Evolutionary conservation across 371 early-diverging fungal species (phyloP), one percentile per base, ranked within the genome.

Genomic region (Thermomucor indicae-seudaticae): DNA sequence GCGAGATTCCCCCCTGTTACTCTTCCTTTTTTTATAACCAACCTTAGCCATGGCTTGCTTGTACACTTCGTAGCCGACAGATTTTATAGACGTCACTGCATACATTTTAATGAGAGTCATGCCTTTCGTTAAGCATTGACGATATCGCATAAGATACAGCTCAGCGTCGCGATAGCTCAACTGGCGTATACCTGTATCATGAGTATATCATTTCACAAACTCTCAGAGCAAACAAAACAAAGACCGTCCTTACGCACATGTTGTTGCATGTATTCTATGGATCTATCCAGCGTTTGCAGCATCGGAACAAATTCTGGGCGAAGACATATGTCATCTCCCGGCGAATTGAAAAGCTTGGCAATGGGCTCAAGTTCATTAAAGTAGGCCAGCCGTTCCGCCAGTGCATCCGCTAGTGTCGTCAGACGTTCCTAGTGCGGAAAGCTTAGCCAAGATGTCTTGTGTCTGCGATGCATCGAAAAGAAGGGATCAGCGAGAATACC

Each of bases 91-190:
- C 16, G 72, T 77, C 17, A 89, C 83, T 27, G 88, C 82, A 51
- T 93, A 81, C 80, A 94, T 86, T 55, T 93, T 93, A 60, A 96
- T 88, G 12, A 93, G 65, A 6, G 93, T 85, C 67, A 95, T 83
- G 4, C 89, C 92, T 29, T 89, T 83, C 17, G 93, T 91, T 78
- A 93, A 83, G 62, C 93, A 93, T 59, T 92, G 93, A 20, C 89
- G 77, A 63, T 90, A 94, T 20, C 93, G 78, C 91, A 93, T 91
- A 23, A 84, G 70, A 59, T 93, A 94, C 29, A 94, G 75, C 47
- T 92, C 94, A 2, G 93, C 80, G 64, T 96, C 96, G 20, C 79
- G 79, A 60, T 88, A 93, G 10, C 72, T 68, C 19, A 79, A 61
- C 82, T 90, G 64, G n/a, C n/a, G n/a, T n/a, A n/a, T n/a, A n/a